A percentile compares a stretch with the other conserved stretches of the same genome.
phyloP scores from a whole-genome alignment of 116 monocot species.

The Zostera marina region DNA sequence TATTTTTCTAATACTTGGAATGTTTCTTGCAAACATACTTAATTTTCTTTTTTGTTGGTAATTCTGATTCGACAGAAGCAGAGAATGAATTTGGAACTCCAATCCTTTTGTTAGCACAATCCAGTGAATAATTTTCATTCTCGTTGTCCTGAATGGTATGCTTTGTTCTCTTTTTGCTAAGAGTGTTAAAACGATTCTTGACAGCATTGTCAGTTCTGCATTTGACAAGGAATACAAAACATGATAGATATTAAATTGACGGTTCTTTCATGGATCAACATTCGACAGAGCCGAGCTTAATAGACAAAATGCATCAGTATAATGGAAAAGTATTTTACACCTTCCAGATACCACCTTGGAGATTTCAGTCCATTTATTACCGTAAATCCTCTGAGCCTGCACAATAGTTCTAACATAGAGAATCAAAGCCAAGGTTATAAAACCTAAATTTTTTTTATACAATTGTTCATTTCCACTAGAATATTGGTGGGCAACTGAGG shows the following conservation, averaged over 20 bases:
- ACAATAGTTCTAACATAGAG: conserved; percentile 2
- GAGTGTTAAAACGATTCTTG: conserved; percentile 82
- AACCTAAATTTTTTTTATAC: no score
- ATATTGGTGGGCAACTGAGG: no score
- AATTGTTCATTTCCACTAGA: no score
- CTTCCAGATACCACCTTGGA: conserved; percentile 89
- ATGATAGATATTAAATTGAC: not conserved
- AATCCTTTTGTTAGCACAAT: conserved; percentile 14
- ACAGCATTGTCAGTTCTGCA: conserved; percentile 90
- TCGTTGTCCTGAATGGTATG: conserved; percentile 38
- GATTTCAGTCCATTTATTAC: conserved; percentile 95
- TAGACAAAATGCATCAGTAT: not conserved
- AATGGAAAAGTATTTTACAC: conserved; percentile 15
- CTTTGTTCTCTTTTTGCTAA: conserved; percentile 80
- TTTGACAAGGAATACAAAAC: not conserved
- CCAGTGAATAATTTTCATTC: conserved; percentile 18
- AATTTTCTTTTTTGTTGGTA: conserved; percentile 33
- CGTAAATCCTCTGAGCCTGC: conserved; percentile 87
- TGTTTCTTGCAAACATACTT: conserved; percentile 19
- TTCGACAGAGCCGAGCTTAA: not conserved
- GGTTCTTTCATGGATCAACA: not conserved
- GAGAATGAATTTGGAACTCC: conserved; percentile 11
- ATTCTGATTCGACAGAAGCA: conserved; percentile 8
- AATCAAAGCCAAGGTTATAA: not conserved
- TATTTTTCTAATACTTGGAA: not conserved